Conservation (phyloP, 176 grass and related monocot species). For the Ensete glaucum region DNA sequence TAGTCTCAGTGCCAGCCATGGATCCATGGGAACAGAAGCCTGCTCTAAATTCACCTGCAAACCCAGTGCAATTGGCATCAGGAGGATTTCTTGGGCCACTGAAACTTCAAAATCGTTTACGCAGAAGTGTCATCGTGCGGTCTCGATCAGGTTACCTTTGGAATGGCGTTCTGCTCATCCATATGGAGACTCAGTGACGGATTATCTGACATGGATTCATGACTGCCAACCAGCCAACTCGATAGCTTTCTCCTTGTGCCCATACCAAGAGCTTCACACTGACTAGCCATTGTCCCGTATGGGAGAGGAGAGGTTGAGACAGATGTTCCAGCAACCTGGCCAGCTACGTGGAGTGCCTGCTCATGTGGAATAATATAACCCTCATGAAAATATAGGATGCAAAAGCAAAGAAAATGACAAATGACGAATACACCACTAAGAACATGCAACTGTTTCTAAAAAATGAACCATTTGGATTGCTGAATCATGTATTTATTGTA, state of each 20-base stretch:
- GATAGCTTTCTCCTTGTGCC: conserved; percentile 89
- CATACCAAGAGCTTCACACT: conserved; percentile 82
- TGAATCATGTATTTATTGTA: no score
- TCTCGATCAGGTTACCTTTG: conserved; percentile 35
- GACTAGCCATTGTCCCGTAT: conserved; percentile 82
- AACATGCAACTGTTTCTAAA: no score
- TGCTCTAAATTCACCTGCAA: conserved; percentile 52
- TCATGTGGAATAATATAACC: conserved; percentile 13
- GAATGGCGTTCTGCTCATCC: conserved; percentile 32
- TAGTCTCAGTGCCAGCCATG: conserved; percentile 50
- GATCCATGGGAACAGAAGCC: conserved; percentile 21
- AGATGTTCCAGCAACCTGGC: conserved; percentile 83
- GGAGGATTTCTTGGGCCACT: not conserved
- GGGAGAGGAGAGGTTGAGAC: conserved; percentile 90
- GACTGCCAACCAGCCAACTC: conserved; percentile 79
- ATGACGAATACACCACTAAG: not conserved
- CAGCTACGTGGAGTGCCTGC: conserved; percentile 92
- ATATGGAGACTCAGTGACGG: conserved; percentile 26
- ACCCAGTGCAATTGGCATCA: not conserved
- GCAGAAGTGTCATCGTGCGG: not conserved
- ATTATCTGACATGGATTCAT: conserved; percentile 41
- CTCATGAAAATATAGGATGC: not conserved
- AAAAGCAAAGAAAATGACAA: not conserved
- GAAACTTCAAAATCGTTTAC: not conserved
- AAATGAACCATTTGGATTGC: no score